Evolutionary conservation across 2,329 filamentous ascomycete species (phyloP), one percentile per base, ranked within the genome.

Genomic region (Neofusicoccum parvum): DNA sequence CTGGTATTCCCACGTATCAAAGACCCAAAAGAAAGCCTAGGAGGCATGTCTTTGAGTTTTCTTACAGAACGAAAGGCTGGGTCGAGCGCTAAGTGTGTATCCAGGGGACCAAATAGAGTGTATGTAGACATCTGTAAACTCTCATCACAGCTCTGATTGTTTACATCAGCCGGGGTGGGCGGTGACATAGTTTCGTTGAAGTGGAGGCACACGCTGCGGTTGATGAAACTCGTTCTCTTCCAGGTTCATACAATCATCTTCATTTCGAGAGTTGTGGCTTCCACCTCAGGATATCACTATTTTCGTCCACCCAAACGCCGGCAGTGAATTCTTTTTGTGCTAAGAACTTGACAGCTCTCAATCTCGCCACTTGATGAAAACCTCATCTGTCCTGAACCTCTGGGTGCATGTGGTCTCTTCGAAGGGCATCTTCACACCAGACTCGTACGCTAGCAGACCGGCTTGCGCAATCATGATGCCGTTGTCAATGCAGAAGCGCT

Each of bases 381-480:
- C 81, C 67, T 83, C 81, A 67, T 84, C 82, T 5, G 82, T 84
- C 66, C 82, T 74, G 68, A 83, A 84, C 15, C 82, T 73, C 67
- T 84, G 82, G 43, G 82, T 83, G 67, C 79, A 97, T 12, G 90
- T 92, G 70, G 90, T 94, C 50, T 97, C 91, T 68, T 90, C 88
- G 53, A 98, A 76, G 7, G 85, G 80, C 1, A 93, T 97, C 67
- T 80, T 84, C 74, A 92, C 93, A 1, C 94, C 94, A 15, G 88
- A 94, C 77, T 89, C 84, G 76, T 91, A 95, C 1, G 94, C 94
- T 72, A 97, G 77, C 72, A 99, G 79, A 2, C 95, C 95, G 1
- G 95, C 95, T 78, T 99, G 94, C 1, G 95, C 95, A 81, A 99
- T 99, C 95, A 99, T 99, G 75, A 99, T 98, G 56, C 95, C 95